Evolutionary conservation across 768 basidiomycete genomes (phyloP).

Genomic region (Naganishia vishniacii): DNA sequence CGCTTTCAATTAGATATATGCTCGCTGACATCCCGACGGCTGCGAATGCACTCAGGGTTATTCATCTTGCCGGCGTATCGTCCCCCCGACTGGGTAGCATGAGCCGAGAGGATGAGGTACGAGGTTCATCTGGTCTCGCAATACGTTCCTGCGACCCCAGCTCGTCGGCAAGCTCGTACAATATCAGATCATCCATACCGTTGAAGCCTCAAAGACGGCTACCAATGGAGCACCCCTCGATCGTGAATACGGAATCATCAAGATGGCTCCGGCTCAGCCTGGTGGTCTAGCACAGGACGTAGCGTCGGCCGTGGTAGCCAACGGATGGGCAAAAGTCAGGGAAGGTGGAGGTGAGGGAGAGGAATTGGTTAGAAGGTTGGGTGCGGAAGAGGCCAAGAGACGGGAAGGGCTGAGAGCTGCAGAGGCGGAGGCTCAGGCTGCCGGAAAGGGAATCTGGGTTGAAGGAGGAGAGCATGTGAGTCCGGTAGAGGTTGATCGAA

Average conservation of each 20-base stretch:
- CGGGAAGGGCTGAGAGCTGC: constrained; percentile 58
- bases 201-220: constrained; percentile 52
- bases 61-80: constrained; percentile 80
- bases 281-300: constrained; percentile 47
- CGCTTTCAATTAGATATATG: background rate
- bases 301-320: constrained; percentile 57
- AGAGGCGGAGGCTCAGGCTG: constrained; percentile 43
- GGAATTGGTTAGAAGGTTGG: constrained; percentile 42
- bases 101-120: constrained; percentile 80
- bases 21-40: background rate
- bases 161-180: constrained; percentile 85
- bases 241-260: constrained; percentile 44
- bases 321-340: constrained; percentile 91
- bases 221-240: constrained; percentile 58
- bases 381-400: constrained; percentile 71
- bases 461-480: constrained; percentile 46
- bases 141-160: constrained; percentile 80
- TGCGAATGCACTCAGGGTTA: constrained; percentile 57
- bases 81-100: constrained; percentile 80
- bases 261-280: constrained; percentile 43
- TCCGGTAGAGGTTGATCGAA: background rate
- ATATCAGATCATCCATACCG: constrained; percentile 72
- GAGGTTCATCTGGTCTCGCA: constrained; percentile 81
- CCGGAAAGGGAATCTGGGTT: constrained; percentile 69
- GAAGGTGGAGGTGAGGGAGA: constrained; percentile 59